Evolutionary conservation across 768 basidiomycete species (phyloP).

Genomic region (Boletus pseudopeckii): DNA sequence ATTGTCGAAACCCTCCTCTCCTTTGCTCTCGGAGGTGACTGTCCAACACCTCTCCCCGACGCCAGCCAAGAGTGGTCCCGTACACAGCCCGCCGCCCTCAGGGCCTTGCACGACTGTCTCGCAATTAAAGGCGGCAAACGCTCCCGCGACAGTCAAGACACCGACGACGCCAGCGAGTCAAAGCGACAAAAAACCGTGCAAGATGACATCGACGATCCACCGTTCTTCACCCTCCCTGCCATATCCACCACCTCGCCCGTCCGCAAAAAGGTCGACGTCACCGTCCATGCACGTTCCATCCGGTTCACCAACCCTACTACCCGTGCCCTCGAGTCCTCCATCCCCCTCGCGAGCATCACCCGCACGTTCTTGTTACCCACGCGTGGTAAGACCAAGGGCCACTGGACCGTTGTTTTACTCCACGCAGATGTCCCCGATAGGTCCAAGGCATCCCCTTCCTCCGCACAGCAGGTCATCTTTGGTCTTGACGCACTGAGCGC

Average conservation of each 20-base stretch:
- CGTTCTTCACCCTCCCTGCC: constrained; percentile 57
- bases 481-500: constrained; percentile 60
- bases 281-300: constrained; percentile 48
- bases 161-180: constrained; percentile 4
- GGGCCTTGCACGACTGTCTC: constrained; percentile 17
- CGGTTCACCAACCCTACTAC: constrained; percentile 51
- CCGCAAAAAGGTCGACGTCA: constrained; percentile 72
- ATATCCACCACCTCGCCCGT: constrained; percentile 71
- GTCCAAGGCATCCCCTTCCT: constrained; percentile 34
- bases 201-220: constrained; percentile 35
- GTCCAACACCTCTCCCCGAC: constrained; percentile 15
- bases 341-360: constrained; percentile 47
- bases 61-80: constrained; percentile 23
- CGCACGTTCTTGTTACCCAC: constrained; percentile 75
- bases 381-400: constrained; percentile 64
- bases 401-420: constrained; percentile 71
- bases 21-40: constrained; percentile 30
- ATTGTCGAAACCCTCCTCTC: constrained; percentile 26
- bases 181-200: constrained; percentile 20
- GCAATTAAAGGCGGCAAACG: constrained; percentile 21
- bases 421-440: constrained; percentile 52
- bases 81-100: constrained; percentile 21
- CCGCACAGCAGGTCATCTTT: constrained; percentile 60
- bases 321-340: constrained; percentile 44
- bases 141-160: constrained; percentile 15